Conservation (phyloP, 1,139 yeast genomes). For the Taphrina betulina region DNA sequence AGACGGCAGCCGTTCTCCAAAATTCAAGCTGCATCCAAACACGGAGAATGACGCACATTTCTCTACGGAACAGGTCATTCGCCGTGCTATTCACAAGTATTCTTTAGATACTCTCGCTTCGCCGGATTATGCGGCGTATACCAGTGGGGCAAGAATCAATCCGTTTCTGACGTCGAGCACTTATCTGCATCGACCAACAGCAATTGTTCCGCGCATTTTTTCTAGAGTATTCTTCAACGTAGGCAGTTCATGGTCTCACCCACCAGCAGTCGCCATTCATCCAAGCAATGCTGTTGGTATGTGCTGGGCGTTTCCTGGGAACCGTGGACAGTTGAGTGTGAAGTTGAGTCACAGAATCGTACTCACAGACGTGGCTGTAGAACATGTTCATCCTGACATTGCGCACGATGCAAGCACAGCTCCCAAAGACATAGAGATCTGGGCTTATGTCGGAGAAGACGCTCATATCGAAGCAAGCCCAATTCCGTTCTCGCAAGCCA, state of each 20-base stretch:
- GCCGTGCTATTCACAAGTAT: constrained; percentile 30
- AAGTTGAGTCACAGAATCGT: constrained; percentile 40
- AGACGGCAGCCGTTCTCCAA: no score
- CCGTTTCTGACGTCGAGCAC: constrained; percentile 41
- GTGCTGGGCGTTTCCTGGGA: constrained; percentile 47
- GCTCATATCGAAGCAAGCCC: constrained; percentile 31
- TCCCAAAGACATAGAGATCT: constrained; percentile 43
- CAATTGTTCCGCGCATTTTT: constrained; percentile 34
- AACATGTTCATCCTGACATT: constrained; percentile 42
- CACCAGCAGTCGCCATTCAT: constrained; percentile 42
- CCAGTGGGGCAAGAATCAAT: constrained; percentile 43
- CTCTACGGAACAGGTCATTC: background rate
- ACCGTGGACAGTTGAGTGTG: constrained; percentile 42
- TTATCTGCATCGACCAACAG: constrained; percentile 39
- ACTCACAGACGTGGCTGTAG: constrained; percentile 42
- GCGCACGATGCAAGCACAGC: constrained; percentile 42
- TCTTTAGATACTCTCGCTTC: constrained; percentile 37
- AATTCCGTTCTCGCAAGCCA: background rate
- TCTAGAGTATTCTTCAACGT: constrained; percentile 37
- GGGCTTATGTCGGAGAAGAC: constrained; percentile 41
- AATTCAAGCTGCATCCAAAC: background rate
- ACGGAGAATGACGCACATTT: background rate
- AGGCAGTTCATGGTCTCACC: constrained; percentile 39
- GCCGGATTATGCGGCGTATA: constrained; percentile 43
- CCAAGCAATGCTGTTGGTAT: constrained; percentile 41